Evolutionary conservation across 73 alveolate genomes (phyloP), one percentile per base, ranked within the genome.

Genomic region (Symbiodinium natans): DNA sequence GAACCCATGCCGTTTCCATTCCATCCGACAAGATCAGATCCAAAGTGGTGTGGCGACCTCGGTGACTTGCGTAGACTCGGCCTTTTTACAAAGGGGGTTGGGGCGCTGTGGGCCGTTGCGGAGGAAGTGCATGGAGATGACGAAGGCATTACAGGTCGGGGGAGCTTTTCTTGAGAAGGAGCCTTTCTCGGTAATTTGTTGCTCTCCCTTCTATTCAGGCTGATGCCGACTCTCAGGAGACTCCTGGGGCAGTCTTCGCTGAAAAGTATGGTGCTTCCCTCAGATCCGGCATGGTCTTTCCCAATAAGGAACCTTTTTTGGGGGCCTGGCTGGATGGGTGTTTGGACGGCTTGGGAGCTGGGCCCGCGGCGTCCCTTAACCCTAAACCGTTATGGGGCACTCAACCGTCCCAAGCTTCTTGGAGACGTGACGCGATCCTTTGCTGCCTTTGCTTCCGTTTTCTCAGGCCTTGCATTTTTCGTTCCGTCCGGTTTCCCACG

Each of bases 21-120:
- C 97, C 97, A 41, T 71, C 97, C 6, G 97, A 90, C 48, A 90
- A 90, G 88, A 90, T 90, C 97, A 71, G 80, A 56, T 68, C 97
- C 33, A 90, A 68, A 31, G 97, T 90, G 29, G 71, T 31, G 97
- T 86, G 25, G 34, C n/a, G n/a, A 8, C 71, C 71, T 52, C 71
- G 71, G 71, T 21, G 25, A n/a, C n/a, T n/a, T n/a, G 27, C 15
- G n/a, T n/a, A n/a, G 71, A 23, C 1, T 15, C 71, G 71, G 59
- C 17, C 59, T 2, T 13, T n/a, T n/a, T n/a, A n/a, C 27, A 29
- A 52, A 52, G 68, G 2, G 71, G n/a, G 29, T 13, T 29, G 17
- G 11, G 6, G 56, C 11, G 56, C 31, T 15, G 25, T 29, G 6
- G 6, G 7, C 36, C 31, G 34, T 84, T 33, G 34, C 73, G 34